Base-by-base conservation (phyloP, 1,284 basidiomycete genomes). In the Cryptococcus floricola region DNA sequence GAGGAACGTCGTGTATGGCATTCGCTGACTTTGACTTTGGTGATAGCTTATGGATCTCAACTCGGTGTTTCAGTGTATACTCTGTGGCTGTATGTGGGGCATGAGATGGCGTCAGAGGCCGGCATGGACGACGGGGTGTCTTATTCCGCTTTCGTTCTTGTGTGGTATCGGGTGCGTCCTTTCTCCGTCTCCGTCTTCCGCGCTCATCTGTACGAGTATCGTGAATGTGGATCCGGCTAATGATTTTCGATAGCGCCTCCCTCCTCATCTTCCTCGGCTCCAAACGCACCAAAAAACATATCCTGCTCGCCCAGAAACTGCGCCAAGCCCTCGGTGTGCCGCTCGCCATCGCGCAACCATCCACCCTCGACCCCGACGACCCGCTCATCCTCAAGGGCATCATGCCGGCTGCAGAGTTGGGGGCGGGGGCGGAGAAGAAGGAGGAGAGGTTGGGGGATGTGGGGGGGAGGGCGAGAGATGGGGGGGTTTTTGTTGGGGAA, bases 61-160 rank as follows among this genome's bases (percentile, higher is more conserved):
- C 75, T 89, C 87, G 1, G 75, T 89, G 53, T 91, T 91, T 71
- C 89, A 91, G 56, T 75, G 71, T 76, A 68, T 37, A 39, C 52
- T 50, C 10, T 88, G 87, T 63, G 87, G 83, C 2, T 85, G 83
- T 42, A 92, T 92, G 85, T 93, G 90, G 91, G 82, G 86, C 2
- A 73, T 93, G 67, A 83, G 75, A 48, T 59, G 70, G 45, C 70
- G 73, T 56, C 54, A 74, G 42, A 66, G 81, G 23, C 81, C 80
- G 4, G 76, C 81, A 0, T 79, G 78, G 73, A 79, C 81, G 4
- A 82, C 81, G 1, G 89, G 85, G 0, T 81, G 80, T 14, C 82
- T 92, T 16, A 91, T 95, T 53, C 86, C 88, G 0, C 79, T 80
- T 3, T 84, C 84, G 27, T 91, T 94, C 75, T 77, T 88, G 5